Base-by-base conservation (phyloP, 2,329 filamentous ascomycete species). In the Clarireedia hainanense region DNA sequence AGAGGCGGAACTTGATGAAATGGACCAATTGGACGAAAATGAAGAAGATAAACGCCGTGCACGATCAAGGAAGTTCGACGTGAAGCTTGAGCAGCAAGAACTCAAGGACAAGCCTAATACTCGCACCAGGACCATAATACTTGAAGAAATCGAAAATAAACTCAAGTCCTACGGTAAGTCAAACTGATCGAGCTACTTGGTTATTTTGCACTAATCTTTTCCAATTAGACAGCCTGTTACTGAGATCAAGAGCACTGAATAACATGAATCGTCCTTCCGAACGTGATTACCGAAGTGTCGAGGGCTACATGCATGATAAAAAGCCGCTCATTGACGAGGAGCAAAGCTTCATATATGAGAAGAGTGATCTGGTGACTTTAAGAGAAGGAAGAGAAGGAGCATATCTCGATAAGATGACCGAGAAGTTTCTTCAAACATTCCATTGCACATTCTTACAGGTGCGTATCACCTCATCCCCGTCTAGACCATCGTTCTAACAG, bases 301-400 rank as follows among this genome's bases (percentile, higher is more conserved):
- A 54, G 30, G 60, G 60, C 17, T 71, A 65, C 50, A 57, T 68
- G 63, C 47, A 24, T 30, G 10, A 65, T 59, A 54, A 64, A 60
- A 51, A 54, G 59, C 57, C 63, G 57, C 54, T 58, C 27, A 6
- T 60, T 55, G 27, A 58, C 50, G 23, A 68, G 24, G 61, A 72
- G 15, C 56, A 61, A 26, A 49, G 43, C 0, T 75, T 69, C 57
- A 68, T 74, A 12, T 59, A 67, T 7, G 59, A 66, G 2, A 71
- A 71, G 58, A 72, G 74, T 50, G 74, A 75, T 54, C 53, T 75
- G 0, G 64, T 75, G 9, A 71, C 71, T 0, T 59, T 75, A 0
- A 60, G 71, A 4, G 62, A 68, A 2, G 71, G 72, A 0, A 59
- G 72, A 52, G 72, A 74, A 36, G 65, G 68, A 56, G 71, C 72